Evolutionary conservation across 208 protist genomes (phyloP).

Genomic region (Trypanosoma theileri): DNA sequence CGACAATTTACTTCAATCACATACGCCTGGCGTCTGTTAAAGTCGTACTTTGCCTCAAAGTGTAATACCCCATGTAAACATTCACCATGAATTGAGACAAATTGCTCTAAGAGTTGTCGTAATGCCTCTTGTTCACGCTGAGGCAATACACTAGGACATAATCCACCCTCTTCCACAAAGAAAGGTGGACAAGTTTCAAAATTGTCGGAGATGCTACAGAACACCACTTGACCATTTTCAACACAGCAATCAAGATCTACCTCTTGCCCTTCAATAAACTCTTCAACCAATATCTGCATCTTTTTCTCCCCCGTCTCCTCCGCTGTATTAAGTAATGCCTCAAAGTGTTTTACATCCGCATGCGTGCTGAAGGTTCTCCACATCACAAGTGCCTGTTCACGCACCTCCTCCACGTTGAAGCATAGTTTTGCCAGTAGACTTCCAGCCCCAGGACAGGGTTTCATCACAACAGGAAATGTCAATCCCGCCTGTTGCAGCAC

Average conservation of each 20-base stretch:
- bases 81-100: slow-evolving; percentile 33
- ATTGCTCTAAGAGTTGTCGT: slow-evolving; percentile 47
- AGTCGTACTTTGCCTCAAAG: slow-evolving; percentile 86
- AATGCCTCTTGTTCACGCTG: slow-evolving; percentile 34
- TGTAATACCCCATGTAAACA: slow-evolving; percentile 68
- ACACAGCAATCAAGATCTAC: slow-evolving; percentile 81
- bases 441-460: slow-evolving; percentile 77
- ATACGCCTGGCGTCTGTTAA: slow-evolving; percentile 33
- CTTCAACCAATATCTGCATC: slow-evolving; percentile 60
- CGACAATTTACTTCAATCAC: slow-evolving; percentile 88
- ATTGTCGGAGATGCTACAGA: slow-evolving; percentile 80
- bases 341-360: slow-evolving; percentile 54
- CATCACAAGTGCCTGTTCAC: slow-evolving; percentile 43
- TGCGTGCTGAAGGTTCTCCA: slow-evolving; percentile 39
- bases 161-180: slow-evolving; percentile 71
- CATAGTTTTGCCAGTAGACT: slow-evolving; percentile 56
- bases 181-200: slow-evolving; percentile 53
- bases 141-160: slow-evolving; percentile 48
- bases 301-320: neutral
- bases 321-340: slow-evolving; percentile 17
- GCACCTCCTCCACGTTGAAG: slow-evolving; percentile 39
- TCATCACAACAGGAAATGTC: slow-evolving; percentile 64
- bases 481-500: slow-evolving; percentile 1
- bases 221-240: slow-evolving; percentile 56
- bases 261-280: slow-evolving; percentile 79